Percentiles rank a stretch among this genome's conserved stretches.
Evolutionary conservation across 257 asterid genomes (phyloP).

Genomic region (Cordia subcordata): DNA sequence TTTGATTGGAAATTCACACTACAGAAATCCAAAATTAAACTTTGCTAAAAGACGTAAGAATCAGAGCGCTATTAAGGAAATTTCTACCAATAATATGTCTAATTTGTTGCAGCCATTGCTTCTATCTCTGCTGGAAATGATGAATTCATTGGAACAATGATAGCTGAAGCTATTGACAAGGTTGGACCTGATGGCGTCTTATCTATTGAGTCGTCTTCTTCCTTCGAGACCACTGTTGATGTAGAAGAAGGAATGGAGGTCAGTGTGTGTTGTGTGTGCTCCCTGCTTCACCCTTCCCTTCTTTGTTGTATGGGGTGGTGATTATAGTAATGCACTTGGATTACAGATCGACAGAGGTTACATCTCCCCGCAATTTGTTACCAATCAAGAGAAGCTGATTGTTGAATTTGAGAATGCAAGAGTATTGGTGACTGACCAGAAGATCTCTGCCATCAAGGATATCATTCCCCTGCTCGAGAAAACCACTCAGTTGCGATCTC

Average conservation of each 20-base stretch:
- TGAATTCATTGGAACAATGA: constrained; percentile 75
- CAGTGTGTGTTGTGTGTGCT: constrained; percentile 6
- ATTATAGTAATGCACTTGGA: neutral
- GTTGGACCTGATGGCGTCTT: constrained; percentile 99
- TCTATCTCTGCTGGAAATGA: constrained; percentile 92
- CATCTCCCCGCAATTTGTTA: constrained; percentile 90
- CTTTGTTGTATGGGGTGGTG: neutral
- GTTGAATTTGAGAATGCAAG: constrained; percentile 82
- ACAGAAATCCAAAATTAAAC: no score
- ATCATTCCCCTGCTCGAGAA: constrained; percentile 83
- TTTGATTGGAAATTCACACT: no score
- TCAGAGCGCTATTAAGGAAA: no score
- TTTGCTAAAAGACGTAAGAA: neutral
- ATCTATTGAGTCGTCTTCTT: constrained; percentile 94
- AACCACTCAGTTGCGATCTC: constrained; percentile 79
- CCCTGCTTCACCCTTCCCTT: neutral
- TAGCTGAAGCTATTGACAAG: constrained; percentile 96
- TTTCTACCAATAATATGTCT: neutral
- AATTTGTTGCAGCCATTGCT: constrained; percentile 67
- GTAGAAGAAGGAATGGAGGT: constrained; percentile 99
- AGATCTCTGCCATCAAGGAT: constrained; percentile 85
- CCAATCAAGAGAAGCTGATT: constrained; percentile 81
- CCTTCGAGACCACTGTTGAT: constrained; percentile 91
- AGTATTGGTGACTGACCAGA: constrained; percentile 83
- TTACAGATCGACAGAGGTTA: constrained; percentile 90